Percentiles rank a stretch among this genome's conserved stretches.
Evolutionary conservation across 1,139 yeast species (phyloP).

Genomic region (Protomyces inundatus): DNA sequence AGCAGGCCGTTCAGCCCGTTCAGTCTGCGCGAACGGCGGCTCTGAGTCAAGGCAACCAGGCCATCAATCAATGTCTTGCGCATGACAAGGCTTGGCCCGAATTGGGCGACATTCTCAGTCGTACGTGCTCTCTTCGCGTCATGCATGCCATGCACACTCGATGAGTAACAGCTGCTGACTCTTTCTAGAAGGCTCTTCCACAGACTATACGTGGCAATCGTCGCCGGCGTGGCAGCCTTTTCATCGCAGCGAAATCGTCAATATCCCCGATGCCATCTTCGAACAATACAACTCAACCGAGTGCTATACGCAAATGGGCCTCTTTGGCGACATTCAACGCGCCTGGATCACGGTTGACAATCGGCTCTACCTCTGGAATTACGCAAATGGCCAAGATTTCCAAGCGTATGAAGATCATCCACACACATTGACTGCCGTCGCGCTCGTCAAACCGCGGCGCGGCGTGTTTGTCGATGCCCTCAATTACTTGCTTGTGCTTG

Average conservation of each 20-base stretch:
- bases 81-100: constrained; percentile 28
- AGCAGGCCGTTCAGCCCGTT: background rate
- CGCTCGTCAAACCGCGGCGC: constrained; percentile 70
- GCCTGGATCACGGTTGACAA: constrained; percentile 87
- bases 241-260: constrained; percentile 61
- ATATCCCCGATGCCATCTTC: constrained; percentile 76
- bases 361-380: constrained; percentile 79
- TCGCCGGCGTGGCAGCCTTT: constrained; percentile 60
- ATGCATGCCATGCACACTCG: background rate
- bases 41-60: constrained; percentile 1
- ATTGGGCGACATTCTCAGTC: constrained; percentile 27
- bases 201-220: constrained; percentile 34
- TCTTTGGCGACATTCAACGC: constrained; percentile 73
- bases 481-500: constrained; percentile 62
- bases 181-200: constrained; percentile 34
- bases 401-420: constrained; percentile 76
- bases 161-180: background rate
- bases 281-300: constrained; percentile 69
- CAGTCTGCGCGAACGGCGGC: constrained; percentile 1
- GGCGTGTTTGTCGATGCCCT: constrained; percentile 77
- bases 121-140: constrained; percentile 4
- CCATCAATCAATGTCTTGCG: constrained; percentile 11
- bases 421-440: constrained; percentile 71
- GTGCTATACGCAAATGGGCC: constrained; percentile 70
- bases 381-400: constrained; percentile 59